Evolutionary conservation across 129 eudicot species (phyloP).

Genomic region (Artemisia annua): DNA sequence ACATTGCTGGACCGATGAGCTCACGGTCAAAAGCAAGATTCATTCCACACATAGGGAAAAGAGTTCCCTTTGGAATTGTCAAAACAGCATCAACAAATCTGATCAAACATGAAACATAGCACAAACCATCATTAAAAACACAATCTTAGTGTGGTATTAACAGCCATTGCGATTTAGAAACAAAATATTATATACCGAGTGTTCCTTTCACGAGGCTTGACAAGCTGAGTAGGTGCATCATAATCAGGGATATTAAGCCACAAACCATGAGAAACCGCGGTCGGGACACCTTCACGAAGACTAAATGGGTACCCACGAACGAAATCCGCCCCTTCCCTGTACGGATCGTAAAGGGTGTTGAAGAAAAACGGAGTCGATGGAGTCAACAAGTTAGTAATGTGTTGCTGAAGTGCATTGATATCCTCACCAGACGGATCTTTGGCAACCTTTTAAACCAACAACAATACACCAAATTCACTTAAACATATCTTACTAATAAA

Average conservation of each 20-base stretch:
- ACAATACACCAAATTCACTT: background rate
- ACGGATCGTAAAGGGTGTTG: constrained; percentile 80
- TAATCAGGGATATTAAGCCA: constrained; percentile 69
- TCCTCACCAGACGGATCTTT: constrained; percentile 71
- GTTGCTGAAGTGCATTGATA: constrained; percentile 75
- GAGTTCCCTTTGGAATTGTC: constrained; percentile 78
- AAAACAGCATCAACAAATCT: constrained; percentile 72
- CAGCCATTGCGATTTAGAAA: background rate
- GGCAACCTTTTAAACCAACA: constrained; percentile 55
- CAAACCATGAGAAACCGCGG: constrained; percentile 65
- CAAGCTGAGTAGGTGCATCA: constrained; percentile 66
- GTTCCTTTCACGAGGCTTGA: constrained; percentile 61
- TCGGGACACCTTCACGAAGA: constrained; percentile 75
- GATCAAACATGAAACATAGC: constrained; percentile 2
- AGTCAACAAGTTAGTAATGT: constrained; percentile 57
- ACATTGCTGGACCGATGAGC: constrained; percentile 80
- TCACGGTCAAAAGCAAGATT: constrained; percentile 70
- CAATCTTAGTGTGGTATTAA: background rate
- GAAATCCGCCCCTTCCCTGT: constrained; percentile 67
- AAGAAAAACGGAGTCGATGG: constrained; percentile 76
- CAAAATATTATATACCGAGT: constrained; percentile 32
- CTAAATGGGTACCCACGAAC: constrained; percentile 83
- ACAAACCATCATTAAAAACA: background rate
- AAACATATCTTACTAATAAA: background rate
- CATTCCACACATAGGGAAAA: constrained; percentile 87